These are phyloP conservation scores for Colletotrichum endophyticum DNA, from an alignment of 2,329 filamentous ascomycete genomes.

Conservation along the genomic window DNA sequence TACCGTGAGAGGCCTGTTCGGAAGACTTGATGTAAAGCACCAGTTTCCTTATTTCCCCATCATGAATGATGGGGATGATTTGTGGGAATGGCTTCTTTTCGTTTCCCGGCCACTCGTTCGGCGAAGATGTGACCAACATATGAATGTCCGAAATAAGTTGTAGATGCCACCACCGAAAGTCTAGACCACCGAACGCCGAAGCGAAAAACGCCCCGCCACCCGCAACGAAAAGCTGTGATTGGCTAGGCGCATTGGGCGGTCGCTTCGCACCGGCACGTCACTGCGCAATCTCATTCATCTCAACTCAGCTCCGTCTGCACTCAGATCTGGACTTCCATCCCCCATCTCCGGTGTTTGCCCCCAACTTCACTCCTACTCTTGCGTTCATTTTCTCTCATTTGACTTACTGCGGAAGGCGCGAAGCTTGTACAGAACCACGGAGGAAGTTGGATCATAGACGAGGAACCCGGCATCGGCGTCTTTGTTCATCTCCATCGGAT, in stretches of 20 bases:
- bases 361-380: neutral
- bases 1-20: neutral
- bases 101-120: neutral
- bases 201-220: neutral
- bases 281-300: neutral
- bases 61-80: neutral
- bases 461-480: neutral
- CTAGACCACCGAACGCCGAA: slow-evolving; percentile 14
- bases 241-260: neutral
- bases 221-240: neutral
- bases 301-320: neutral
- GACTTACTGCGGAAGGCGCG: neutral
- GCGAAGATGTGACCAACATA: neutral
- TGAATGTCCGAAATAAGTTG: neutral
- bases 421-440: neutral
- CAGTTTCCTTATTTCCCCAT: neutral
- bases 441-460: neutral
- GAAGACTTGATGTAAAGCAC: neutral
- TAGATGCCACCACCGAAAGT: neutral
- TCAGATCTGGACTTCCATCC: neutral
- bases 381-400: neutral
- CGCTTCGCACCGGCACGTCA: neutral
- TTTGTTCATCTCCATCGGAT: neutral
- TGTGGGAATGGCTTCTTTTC: neutral
- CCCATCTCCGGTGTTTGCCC: neutral